A percentile compares a stretch with the other conserved stretches of the same genome.
Conservation (phyloP, 768 basidiomycete genomes). For the Lanmaoa pseudosensibilis region DNA sequence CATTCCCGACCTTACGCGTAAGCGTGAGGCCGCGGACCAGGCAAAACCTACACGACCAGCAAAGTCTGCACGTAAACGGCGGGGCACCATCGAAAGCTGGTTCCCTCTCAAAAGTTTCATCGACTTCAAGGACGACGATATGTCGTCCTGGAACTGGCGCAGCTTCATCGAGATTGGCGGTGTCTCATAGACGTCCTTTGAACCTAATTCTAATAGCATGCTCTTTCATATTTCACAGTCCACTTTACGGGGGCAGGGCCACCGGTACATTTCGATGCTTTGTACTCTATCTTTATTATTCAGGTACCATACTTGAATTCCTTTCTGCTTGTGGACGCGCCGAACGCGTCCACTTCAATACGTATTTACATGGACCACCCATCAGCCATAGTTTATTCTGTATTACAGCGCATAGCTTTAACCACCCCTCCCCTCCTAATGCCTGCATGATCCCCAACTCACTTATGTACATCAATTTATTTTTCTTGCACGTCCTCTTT, state of each 20-base stretch:
- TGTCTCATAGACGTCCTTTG: conserved; percentile 12
- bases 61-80: conserved; percentile 29
- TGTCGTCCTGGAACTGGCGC: conserved; percentile 54
- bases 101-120: conserved; percentile 66
- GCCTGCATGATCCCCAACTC: neutral
- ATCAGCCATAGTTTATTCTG: conserved; percentile 15
- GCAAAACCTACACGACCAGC: conserved; percentile 8
- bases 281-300: conserved; percentile 14
- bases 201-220: neutral
- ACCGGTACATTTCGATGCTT: neutral
- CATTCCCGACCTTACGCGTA: conserved; percentile 16
- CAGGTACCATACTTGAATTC: conserved; percentile 11
- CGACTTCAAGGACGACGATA: conserved; percentile 53
- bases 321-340: conserved; percentile 1
- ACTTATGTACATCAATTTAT: neutral
- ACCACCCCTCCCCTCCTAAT: conserved; percentile 5
- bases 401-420: conserved; percentile 1
- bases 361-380: conserved; percentile 24
- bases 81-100: conserved; percentile 49
- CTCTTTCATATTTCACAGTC: neutral
- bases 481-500: conserved; percentile 8
- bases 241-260: conserved; percentile 1
- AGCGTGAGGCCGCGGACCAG: conserved; percentile 10
- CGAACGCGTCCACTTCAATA: conserved; percentile 9
- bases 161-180: conserved; percentile 62